Evolutionary conservation across 2,329 filamentous ascomycete genomes (phyloP), one percentile per base, ranked within the genome.

Genomic region (Microascus cirrosus): DNA sequence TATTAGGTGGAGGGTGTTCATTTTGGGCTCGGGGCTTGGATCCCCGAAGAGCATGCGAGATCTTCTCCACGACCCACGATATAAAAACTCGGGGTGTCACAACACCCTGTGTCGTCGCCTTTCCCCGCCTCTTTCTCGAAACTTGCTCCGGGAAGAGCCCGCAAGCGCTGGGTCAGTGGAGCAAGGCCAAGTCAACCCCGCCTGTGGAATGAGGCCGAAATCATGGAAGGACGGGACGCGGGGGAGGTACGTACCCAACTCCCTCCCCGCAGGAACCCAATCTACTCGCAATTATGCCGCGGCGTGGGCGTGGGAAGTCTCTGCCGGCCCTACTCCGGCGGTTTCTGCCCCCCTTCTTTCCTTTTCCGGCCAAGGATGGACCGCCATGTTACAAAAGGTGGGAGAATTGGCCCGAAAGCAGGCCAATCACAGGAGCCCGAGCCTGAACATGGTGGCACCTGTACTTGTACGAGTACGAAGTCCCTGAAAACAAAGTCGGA

Each of bases 281-380:
- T 55, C 28, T 55, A 55, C 54, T 48, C 36, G 55, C 39, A 51
- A 56, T 56, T 56, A 51, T 56, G 55, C 55, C 55, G 39, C 50
- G 35, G 42, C 18, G 28, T 51, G 25, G 55, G 34, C 20, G 42
- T 34, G 34, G n/a, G 22, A 24, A 42, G 50, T 56, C 25, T 8
- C 25, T 60, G 36, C 60, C 66, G 66, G 66, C 65, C 62, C 64
- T 68, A 62, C 65, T 66, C 63, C 66, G 66, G 66, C 60, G 60
- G 56, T 62, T 59, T 64, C 60, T 48, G 58, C 8, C 54, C 56
- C 61, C 53, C 59, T 55, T 56, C 54, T 60, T 58, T 53, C 54
- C 58, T 65, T n/a, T 55, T 42, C 36, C 12, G 22, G 45, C 20
- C n/a, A 6, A 50, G 45, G 11, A 24, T 20, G 18, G n/a, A 50